Percentiles rank a stretch among this genome's conserved stretches.
These are phyloP conservation scores for Scedosporium apiospermum DNA, from an alignment of 2,329 filamentous ascomycete species.

Conservation along the genomic window DNA sequence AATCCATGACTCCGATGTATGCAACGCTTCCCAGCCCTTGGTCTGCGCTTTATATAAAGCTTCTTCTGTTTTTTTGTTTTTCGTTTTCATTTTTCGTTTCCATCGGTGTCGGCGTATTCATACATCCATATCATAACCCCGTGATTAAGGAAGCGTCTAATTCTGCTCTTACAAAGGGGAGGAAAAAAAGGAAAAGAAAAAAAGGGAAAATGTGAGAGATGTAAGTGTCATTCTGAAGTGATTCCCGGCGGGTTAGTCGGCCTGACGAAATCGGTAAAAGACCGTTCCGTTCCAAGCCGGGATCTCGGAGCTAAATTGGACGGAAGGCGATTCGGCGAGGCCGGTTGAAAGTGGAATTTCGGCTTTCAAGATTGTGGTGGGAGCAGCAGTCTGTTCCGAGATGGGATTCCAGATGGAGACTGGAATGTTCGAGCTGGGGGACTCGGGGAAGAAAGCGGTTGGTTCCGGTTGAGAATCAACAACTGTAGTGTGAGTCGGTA, in stretches of 20 bases:
- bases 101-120: conserved; percentile 1
- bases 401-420: neutral
- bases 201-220: neutral
- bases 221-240: neutral
- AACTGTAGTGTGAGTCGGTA: neutral
- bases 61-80: too few species aligned
- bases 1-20: conserved; percentile 15
- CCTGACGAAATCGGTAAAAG: neutral
- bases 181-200: neutral
- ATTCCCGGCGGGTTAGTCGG: neutral
- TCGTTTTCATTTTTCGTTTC: neutral
- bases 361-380: neutral
- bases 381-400: neutral
- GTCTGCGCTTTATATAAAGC: conserved; percentile 18
- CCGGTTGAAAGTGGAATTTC: conserved; percentile 1
- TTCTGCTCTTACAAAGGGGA: neutral
- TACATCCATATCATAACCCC: neutral
- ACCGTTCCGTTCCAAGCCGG: neutral
- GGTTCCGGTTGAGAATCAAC: neutral
- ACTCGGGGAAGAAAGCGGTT: neutral
- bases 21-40: conserved; percentile 30
- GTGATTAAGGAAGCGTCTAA: neutral
- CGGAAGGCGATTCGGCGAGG: neutral
- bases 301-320: neutral
- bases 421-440: neutral